These are phyloP conservation scores for Pythium sukuiense DNA, from an alignment of 352 stramenopile species.

Conservation along the genomic window DNA sequence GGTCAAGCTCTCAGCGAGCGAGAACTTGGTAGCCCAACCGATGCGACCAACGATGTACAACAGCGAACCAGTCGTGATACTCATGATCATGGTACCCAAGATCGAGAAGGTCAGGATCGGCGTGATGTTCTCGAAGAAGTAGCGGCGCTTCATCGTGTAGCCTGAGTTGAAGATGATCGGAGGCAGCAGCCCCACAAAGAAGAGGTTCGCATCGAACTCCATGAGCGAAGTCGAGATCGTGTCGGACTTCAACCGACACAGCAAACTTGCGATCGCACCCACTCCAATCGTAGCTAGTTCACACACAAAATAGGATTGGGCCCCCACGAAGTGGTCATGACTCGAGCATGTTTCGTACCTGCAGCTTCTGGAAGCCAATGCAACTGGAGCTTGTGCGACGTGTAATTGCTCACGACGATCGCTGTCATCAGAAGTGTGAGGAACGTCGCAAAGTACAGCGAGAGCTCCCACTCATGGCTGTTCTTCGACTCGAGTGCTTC, in stretches of 20 bases:
- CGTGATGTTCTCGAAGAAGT: conserved; percentile 92
- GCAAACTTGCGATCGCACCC: conserved; percentile 51
- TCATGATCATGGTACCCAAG: conserved; percentile 89
- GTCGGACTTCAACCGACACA: conserved; percentile 65
- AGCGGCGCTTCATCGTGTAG: conserved; percentile 90
- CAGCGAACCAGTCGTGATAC: conserved; percentile 78
- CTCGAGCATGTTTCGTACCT: conserved; percentile 23
- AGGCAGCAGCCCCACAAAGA: conserved; percentile 92
- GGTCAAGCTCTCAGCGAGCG: conserved; percentile 86
- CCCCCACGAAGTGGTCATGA: background rate
- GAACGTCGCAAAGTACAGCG: conserved; percentile 77
- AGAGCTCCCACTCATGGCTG: conserved; percentile 77
- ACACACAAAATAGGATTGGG: background rate
- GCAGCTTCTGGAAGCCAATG: conserved; percentile 73
- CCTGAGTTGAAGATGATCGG: conserved; percentile 95
- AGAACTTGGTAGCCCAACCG: conserved; percentile 70
- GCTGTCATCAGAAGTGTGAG: conserved; percentile 71
- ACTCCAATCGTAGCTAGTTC: conserved; percentile 56
- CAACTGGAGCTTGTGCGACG: conserved; percentile 71
- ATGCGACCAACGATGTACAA: conserved; percentile 71
- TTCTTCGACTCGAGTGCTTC: conserved; percentile 46
- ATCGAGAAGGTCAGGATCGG: conserved; percentile 91
- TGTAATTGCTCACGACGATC: conserved; percentile 81
- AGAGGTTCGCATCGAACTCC: conserved; percentile 91
- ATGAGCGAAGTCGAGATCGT: conserved; percentile 72